Conservation (phyloP, 140 eudicot genomes). For the Stevia rebaudiana region DNA sequence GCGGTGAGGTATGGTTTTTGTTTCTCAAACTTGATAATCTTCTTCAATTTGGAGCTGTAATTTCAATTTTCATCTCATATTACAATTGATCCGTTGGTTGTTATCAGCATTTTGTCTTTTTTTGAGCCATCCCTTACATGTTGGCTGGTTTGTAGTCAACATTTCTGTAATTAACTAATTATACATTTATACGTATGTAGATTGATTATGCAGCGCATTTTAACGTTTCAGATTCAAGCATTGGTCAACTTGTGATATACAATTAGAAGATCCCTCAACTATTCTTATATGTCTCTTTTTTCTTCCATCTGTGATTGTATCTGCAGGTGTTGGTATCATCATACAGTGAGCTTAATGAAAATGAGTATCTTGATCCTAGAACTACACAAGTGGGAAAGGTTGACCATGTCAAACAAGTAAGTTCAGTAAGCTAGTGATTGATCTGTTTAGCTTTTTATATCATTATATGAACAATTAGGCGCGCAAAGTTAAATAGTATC, state of each 20-base stretch:
- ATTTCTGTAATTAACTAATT: no score
- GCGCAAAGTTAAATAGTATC: neutral
- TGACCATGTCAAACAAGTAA: conserved; percentile 95
- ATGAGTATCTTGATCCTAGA: conserved; percentile 93
- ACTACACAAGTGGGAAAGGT: conserved; percentile 86
- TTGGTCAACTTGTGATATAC: no score
- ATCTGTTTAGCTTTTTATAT: conserved; percentile 1
- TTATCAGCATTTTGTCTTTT: neutral
- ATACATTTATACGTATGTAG: no score
- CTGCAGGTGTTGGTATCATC: conserved; percentile 77
- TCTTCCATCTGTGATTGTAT: neutral
- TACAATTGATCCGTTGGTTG: neutral
- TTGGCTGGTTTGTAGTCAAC: neutral
- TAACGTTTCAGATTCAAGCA: no score
- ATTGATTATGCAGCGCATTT: no score
- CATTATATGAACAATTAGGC: no score
- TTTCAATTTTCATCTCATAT: neutral
- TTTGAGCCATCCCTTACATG: neutral
- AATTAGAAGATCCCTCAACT: neutral
- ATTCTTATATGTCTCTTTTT: neutral
- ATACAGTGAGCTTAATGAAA: conserved; percentile 56
- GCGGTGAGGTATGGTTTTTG: conserved; percentile 53
- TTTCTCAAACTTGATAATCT: neutral
- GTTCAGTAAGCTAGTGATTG: conserved; percentile 13
- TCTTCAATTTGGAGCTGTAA: conserved; percentile 2